Evolutionary conservation across 139 green algal species (phyloP).

Genomic region (Volvox reticuliferus): DNA sequence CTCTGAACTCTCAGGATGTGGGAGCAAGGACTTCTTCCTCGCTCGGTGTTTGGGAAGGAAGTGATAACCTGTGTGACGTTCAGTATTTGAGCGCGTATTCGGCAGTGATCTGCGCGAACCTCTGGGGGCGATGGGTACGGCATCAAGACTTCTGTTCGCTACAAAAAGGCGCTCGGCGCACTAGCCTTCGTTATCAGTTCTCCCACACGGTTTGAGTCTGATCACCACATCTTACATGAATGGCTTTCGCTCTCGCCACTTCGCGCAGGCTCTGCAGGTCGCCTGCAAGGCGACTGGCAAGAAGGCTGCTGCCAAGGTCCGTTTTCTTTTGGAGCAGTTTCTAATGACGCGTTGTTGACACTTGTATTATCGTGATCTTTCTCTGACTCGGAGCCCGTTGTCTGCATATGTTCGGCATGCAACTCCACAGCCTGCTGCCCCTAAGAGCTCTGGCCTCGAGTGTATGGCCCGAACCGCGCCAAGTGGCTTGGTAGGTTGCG

Average conservation of each 20-base stretch:
- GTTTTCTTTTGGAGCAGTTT: not conserved
- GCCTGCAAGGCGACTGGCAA: constrained; percentile 15
- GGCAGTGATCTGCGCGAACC: not conserved
- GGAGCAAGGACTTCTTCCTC: not conserved
- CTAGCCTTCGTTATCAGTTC: not conserved
- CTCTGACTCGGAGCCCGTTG: not conserved
- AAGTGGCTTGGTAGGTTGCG: constrained; percentile 70
- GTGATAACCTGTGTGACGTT: not conserved
- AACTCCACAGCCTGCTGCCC: constrained; percentile 18
- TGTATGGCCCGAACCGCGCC: constrained; percentile 77
- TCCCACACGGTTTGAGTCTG: not conserved
- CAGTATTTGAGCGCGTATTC: not conserved
- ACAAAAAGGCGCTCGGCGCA: not conserved
- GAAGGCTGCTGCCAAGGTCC: not conserved
- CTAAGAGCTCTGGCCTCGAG: constrained; percentile 57
- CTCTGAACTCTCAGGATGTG: not conserved
- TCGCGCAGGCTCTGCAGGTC: constrained; percentile 40
- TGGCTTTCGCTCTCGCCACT: constrained; percentile 38
- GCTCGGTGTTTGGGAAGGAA: not conserved
- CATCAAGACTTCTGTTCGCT: not conserved
- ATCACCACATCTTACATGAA: not conserved
- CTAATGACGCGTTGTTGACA: not conserved
- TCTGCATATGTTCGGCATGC: not conserved
- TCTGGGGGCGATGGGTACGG: not conserved
- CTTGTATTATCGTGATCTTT: not conserved